Base-by-base conservation (phyloP, 2,329 filamentous ascomycete species). In the Scytalidium lignicola region DNA sequence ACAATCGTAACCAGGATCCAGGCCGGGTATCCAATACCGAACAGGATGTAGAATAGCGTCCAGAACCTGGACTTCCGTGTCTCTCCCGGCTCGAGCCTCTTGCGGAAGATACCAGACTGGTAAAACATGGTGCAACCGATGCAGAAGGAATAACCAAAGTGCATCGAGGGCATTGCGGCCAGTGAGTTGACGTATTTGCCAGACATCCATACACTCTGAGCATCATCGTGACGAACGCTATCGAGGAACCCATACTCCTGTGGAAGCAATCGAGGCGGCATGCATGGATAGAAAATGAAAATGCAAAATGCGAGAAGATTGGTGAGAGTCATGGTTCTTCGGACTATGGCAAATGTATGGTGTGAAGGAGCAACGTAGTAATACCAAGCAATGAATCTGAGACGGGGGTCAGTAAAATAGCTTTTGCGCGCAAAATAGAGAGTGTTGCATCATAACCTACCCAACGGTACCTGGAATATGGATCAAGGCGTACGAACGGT, bases 341-440 rank as follows among this genome's bases (percentile, higher is more conserved):
- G 71, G 41, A 71, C 70, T 0, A 64, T 59, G 18, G 73, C 69
- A 55, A 76, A 77, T 3, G 68, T 67, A 13, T 66, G 52, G 60
- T 74, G 71, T 1, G 68, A 74, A 3, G 75, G 74, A 3, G 80
- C 78, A 40, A 75, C 72, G 61, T 78, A 79, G 64, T 83, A 84
- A 64, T 80, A 83, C 74, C 78, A 84, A 41, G 75, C 79, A 46
- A 83, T 77, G 62, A 83, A 83, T 48, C 79, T 81, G 43, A 32
- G 23, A 41, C 15, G 20, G 23, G 23, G 43, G 48, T 58, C 32
- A 58, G 60, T 47, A 50, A 29, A 18, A 32, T 15, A 19, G 4
- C 5, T 41, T 29, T 17, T 44, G 15, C 13, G 39, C n/a, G 21
- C 15, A 19, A 15, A 15, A 37, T 9, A n/a, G n/a, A n/a, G n/a